phyloP scores from a whole-genome alignment of 2,329 filamentous ascomycete species.

The Mycosphaerella arachidis region DNA sequence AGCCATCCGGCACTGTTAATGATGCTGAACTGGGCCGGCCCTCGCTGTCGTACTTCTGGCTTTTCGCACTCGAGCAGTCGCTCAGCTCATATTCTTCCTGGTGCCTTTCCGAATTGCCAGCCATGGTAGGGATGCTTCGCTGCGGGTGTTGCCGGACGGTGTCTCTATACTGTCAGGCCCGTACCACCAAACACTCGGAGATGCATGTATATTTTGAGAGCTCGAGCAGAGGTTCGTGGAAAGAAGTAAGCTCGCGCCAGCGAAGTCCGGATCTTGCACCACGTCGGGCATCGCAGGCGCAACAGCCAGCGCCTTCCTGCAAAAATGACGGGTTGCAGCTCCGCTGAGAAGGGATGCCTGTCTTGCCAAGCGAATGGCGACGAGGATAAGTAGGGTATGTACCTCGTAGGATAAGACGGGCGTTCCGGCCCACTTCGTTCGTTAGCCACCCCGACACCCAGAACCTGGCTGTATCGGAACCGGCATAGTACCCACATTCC shows the following conservation, averaged over 20 bases:
- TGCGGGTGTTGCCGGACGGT: background rate
- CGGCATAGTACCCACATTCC: too few relatives aligned
- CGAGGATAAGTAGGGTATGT: too few relatives aligned
- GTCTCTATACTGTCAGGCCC: background rate
- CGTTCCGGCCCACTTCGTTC: too few relatives aligned
- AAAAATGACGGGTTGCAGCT: background rate
- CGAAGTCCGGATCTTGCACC: background rate
- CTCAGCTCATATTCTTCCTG: background rate
- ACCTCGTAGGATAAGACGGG: background rate
- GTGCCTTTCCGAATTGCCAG: background rate
- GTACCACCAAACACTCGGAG: background rate
- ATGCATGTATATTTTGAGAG: background rate
- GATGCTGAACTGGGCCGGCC: slow-evolving; percentile 43
- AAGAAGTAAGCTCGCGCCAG: background rate
- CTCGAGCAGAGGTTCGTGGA: background rate
- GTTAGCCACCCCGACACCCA: too few relatives aligned
- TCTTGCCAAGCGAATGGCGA: background rate
- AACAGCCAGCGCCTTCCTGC: background rate
- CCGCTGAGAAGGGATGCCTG: background rate
- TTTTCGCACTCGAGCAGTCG: background rate
- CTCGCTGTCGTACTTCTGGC: background rate
- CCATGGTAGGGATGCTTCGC: background rate
- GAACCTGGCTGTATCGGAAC: too few relatives aligned
- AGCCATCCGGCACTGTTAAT: background rate
- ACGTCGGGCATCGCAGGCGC: background rate